Base-by-base conservation (phyloP, 2,329 filamentous ascomycete species). In the Trichoderma atroviride region DNA sequence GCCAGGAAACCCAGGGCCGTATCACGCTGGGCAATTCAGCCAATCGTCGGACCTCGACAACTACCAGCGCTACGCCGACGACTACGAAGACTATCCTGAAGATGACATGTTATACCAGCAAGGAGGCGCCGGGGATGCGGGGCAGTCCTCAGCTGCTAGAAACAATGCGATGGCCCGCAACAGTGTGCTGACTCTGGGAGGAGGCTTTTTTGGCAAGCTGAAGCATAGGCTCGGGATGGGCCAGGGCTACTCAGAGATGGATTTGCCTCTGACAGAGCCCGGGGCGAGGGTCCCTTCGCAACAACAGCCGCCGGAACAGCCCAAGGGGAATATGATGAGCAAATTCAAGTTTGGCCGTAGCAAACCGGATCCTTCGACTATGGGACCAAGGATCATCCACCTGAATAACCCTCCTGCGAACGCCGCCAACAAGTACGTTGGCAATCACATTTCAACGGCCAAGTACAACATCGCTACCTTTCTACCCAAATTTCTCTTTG, bases 401-500 rank as follows among this genome's bases (percentile, higher is more conserved):
- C 88, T 99, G 78, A 99, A 99, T 86, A 98, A 99, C 77, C 91
- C 94, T 4, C 93, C 95, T 2, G 94, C 94, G 65, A 99, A 99
- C 79, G 87, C 91, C 56, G 86, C 85, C 62, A 95, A 94, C 83
- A 97, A 95, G 80, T 98, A 96, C 80, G 88, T 94, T 78, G 92
- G 97, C 86, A 99, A 99, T 78, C 94, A 98, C 80, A 92, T 99
- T 72, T 98, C 95, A 53, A 99, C 96, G 6, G 92, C 96, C 72
- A 99, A 99, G 81, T 99, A 99, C 87, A 99, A 98, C 79, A 76
- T 93, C 77, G 86, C 92, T 67, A 97, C 94, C 24, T 99, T 99
- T 80, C 78, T 98, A 22, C 96, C 96, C 62, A 99, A 99, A 81
- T 99, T 99, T 81, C 85, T 99, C 69, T 94, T 95, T 79, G 96